Evolutionary conservation across 2,329 filamentous ascomycete species (phyloP), one percentile per base, ranked within the genome.

Genomic region (Aureobasidium sp.): DNA sequence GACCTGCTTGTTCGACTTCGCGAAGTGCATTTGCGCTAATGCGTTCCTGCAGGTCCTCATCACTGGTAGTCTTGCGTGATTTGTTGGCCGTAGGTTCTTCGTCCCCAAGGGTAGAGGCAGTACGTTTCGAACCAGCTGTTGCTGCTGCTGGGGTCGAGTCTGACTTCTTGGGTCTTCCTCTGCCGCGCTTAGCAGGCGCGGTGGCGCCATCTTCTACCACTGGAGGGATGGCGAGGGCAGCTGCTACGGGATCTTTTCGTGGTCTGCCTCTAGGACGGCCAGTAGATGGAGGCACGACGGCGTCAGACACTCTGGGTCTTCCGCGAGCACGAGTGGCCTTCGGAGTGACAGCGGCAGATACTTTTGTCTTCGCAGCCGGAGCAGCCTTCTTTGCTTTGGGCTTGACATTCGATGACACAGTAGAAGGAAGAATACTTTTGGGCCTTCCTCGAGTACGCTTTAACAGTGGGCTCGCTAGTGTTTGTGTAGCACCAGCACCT

Each of bases 161-260:
- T 10, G 42, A 27, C n/a, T 58, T 58, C 29, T n/a, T 58, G 3
- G 55, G 55, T 48, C 55, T 47, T 5, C 55, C 55, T 27, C 55
- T 44, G 15, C 32, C 42, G 15, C 55, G 41, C 32, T 58, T 58
- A 8, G 23, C 42, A 7, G 32, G 53, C 42, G 41, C 53, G 3
- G 27, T 5, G 34, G 10, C 7, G 23, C 7, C 53, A 17, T 26
- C n/a, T 17, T 32, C 9, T 9, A 15, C n/a, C 36, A n/a, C 36
- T 1, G 15, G 17, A 13, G 32, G 32, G 12, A 3, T 15, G 2
- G 44, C 26, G 20, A 17, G 26, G 12, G 17, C 37, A 42, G 41
- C 12, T 34, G 12, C 17, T 9, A 5, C 36, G 1, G 39, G n/a
- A 2, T 44, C 29, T 20, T 58, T 58, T n/a, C 41, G 55, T 12